phyloP scores from a whole-genome alignment of 768 basidiomycete genomes.

The Pleurotus platypus region DNA sequence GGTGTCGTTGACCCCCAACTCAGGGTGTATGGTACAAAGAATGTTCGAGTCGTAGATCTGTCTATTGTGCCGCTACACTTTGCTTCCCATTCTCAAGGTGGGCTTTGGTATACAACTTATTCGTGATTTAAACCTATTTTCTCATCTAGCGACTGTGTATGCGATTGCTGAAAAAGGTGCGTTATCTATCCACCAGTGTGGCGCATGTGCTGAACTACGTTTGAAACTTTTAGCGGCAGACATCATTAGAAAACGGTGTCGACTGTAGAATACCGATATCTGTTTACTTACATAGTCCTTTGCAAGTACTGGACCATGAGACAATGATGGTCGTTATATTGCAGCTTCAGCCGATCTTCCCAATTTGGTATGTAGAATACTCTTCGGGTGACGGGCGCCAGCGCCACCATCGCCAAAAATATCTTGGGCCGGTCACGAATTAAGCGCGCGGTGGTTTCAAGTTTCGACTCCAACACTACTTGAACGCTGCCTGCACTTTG shows the following conservation, averaged over 20 bases:
- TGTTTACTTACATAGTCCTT: too few species aligned
- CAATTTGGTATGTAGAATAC: too few species aligned
- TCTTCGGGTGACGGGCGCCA: too few species aligned
- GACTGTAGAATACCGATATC: background rate
- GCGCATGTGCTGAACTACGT: too few species aligned
- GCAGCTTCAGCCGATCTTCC: too few species aligned
- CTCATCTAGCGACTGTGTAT: slow-evolving; percentile 34
- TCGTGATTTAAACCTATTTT: background rate
- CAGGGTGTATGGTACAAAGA: slow-evolving; percentile 48
- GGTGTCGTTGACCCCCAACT: slow-evolving; percentile 22
- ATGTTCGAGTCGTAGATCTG: slow-evolving; percentile 54
- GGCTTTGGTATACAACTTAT: slow-evolving; percentile 9
- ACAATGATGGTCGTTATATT: too few species aligned
- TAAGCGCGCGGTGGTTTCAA: too few species aligned
- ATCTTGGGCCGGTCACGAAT: too few species aligned
- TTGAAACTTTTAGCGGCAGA: background rate
- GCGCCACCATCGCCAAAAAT: too few species aligned
- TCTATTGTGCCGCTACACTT: slow-evolving; percentile 52
- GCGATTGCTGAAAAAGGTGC: slow-evolving; percentile 46
- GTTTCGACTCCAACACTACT: too few species aligned
- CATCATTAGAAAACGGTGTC: slow-evolving; percentile 1
- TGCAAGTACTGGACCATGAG: too few species aligned
- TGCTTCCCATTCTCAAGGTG: slow-evolving; percentile 43
- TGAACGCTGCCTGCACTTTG: too few species aligned
- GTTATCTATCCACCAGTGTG: background rate